Conservation (phyloP, 2,329 filamentous ascomycete species). For the Neopestalotiopsis sp. region DNA sequence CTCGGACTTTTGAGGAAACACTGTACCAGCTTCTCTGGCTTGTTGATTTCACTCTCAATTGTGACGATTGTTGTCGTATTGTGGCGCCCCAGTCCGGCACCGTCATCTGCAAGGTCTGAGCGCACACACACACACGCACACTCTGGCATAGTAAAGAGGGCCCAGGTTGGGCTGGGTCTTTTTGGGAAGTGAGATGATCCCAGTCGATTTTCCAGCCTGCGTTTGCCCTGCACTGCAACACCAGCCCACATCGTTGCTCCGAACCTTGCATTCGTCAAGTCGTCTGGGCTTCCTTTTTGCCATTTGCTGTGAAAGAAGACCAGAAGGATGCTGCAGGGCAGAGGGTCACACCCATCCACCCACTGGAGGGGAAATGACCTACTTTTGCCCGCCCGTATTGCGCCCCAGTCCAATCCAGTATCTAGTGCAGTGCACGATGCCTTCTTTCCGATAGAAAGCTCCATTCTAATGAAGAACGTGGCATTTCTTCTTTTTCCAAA, state of each 20-base stretch:
- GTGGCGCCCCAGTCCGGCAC: slow-evolving; percentile 5
- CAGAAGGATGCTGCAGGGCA: not conserved
- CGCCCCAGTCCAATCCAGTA: not conserved
- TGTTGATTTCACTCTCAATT: not conserved
- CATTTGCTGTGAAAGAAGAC: not conserved
- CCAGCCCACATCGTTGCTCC: slow-evolving; percentile 14
- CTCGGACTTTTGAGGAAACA: not conserved
- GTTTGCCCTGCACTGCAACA: slow-evolving; percentile 9
- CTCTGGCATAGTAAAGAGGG: not conserved
- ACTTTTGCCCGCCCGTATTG: slow-evolving; percentile 2
- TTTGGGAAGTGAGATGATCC: slow-evolving; percentile 1
- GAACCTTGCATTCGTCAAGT: slow-evolving; percentile 10
- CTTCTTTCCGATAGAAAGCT: not conserved
- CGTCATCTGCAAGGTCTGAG: slow-evolving; percentile 8
- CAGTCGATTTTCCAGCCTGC: not conserved
- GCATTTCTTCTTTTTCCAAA: not conserved
- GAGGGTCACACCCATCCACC: not conserved
- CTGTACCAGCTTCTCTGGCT: not conserved
- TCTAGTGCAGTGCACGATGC: not conserved
- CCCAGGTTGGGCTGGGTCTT: not conserved
- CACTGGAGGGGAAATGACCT: not conserved
- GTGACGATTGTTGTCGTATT: slow-evolving; percentile 10
- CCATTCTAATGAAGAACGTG: not conserved
- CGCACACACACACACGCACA: not conserved
- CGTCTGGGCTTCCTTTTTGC: not conserved